Evolutionary conservation across 2,329 filamentous ascomycete genomes (phyloP).

Genomic region (Hymenoscyphus linearis): DNA sequence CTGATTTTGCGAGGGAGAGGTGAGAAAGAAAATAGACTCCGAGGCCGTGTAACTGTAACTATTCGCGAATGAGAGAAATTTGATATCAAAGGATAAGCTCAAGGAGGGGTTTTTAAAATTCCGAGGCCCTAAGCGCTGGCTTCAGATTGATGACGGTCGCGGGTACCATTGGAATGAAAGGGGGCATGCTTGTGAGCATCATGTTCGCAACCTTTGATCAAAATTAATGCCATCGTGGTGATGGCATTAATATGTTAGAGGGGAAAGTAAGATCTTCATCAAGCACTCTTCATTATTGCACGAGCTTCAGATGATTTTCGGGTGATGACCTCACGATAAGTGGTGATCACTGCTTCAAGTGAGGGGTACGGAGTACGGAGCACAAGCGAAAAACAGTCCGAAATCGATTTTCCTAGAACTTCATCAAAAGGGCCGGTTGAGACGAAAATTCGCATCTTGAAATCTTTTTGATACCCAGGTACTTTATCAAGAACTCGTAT

Average conservation of each 20-base stretch:
- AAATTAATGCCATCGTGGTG: neutral
- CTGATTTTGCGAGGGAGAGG: neutral
- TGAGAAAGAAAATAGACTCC: neutral
- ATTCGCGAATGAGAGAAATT: neutral
- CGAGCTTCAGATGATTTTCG: slow-evolving; percentile 4
- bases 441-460: neutral
- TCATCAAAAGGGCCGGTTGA: neutral
- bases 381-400: neutral
- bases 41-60: neutral
- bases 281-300: slow-evolving; percentile 1
- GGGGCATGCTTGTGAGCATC: neutral
- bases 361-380: neutral
- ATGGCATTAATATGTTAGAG: neutral
- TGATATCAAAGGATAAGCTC: neutral
- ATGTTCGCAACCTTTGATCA: neutral
- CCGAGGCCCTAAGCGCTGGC: neutral
- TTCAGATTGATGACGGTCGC: neutral
- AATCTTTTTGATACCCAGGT: neutral
- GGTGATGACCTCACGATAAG: slow-evolving; percentile 6
- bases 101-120: neutral
- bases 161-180: neutral
- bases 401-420: neutral
- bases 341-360: neutral
- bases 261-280: slow-evolving; percentile 2
- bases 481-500: neutral